Evolutionary conservation across 805 yeast genomes (phyloP), one percentile per base, ranked within the genome.

Genomic region (Candida vaughaniae): DNA sequence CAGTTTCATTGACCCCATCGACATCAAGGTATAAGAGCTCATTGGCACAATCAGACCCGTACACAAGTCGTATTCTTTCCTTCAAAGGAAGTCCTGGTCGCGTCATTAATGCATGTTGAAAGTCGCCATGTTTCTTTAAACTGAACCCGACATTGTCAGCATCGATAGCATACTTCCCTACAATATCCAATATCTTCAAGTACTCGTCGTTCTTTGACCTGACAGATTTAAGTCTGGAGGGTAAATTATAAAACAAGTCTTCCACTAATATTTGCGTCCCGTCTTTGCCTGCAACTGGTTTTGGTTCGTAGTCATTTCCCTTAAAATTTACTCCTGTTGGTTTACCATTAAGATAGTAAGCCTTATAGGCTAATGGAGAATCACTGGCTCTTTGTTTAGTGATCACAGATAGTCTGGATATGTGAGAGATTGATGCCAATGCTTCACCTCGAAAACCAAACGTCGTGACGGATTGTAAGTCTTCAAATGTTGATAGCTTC

Each of bases 361-460:
- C 75, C 45, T 69, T 77, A 76, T 84, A 83, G 0, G 96, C 97
- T 51, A 87, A 73, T 0, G 72, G 63, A 1, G 80, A 74, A 1
- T 62, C 71, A 5, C 47, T 52, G 0, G 85, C 78, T 16, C 19
- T 25, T 12, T 17, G 29, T 58, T 85, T 89, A 0, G 97, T 86
- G 1, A 81, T 72, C 5, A 93, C 95, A 0, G 87, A 72, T 1
- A 93, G 64, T 40, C 89, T 82, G 0, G 97, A 73, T 15, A 93
- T 82, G 53, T 91, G 96, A 0, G 96, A 88, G 6, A 93, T 90
- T 54, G 93, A 82, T 1, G 98, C 96, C 33, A 93, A 66, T 0
- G 99, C 99, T 59, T 93, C 99, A 11, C 99, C 99, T 38, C 99
- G 71, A 56, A 93, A 93, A 4, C 99, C 99, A 57, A 88, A 88